Evolutionary conservation across 1,284 basidiomycete genomes (phyloP).

Genomic region (Schizophyllum commune): DNA sequence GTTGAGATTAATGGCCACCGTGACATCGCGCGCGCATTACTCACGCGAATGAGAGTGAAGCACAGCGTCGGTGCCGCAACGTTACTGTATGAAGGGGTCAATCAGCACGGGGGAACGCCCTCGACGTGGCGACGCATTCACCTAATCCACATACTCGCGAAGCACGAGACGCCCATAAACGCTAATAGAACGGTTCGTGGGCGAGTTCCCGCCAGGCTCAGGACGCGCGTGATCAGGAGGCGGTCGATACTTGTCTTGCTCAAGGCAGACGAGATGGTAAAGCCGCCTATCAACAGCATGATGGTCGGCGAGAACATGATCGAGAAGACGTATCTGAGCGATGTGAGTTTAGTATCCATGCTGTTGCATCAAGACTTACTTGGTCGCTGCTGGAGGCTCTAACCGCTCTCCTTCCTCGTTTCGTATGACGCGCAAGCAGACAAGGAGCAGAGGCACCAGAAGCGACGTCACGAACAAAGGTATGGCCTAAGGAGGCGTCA

Average conservation of each 20-base stretch:
- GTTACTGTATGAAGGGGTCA: conserved; percentile 47
- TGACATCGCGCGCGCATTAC: conserved; percentile 18
- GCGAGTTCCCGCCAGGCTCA: conserved; percentile 83
- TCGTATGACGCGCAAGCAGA: conserved; percentile 80
- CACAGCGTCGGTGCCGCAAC: conserved; percentile 97
- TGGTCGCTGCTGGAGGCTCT: conserved; percentile 69
- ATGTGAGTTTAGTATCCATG: not conserved
- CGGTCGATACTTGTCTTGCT: conserved; percentile 98
- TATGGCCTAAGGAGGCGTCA: conserved; percentile 57
- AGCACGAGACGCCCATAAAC: conserved; percentile 96
- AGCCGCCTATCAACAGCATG: conserved; percentile 95
- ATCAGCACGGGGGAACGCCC: too few species aligned
- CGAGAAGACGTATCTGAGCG: conserved; percentile 61
- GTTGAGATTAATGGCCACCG: not conserved
- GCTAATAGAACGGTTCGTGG: conserved; percentile 86
- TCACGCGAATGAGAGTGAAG: conserved; percentile 91
- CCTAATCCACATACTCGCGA: conserved; percentile 99
- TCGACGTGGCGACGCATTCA: conserved; percentile 19
- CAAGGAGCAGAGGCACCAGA: conserved; percentile 84
- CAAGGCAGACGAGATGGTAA: conserved; percentile 94
- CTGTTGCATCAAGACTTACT: conserved; percentile 38
- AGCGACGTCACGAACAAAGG: conserved; percentile 95
- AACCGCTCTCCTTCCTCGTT: conserved; percentile 55
- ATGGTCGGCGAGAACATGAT: conserved; percentile 89
- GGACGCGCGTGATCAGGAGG: conserved; percentile 86